phyloP scores from a whole-genome alignment of 768 basidiomycete species.

The Piloderma croceum region DNA sequence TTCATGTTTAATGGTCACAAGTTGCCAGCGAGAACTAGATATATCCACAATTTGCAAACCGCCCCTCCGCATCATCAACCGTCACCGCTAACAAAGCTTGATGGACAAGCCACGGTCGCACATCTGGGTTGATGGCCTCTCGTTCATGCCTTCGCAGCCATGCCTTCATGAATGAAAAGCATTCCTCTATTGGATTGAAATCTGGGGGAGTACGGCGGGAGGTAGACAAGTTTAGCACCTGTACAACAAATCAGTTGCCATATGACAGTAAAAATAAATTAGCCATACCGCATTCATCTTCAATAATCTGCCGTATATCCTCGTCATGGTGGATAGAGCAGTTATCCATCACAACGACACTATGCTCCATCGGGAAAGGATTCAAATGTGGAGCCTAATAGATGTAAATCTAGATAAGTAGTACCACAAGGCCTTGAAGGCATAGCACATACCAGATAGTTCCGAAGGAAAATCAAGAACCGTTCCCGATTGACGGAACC shows the following conservation, averaged over 20 bases:
- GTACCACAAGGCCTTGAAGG: background rate
- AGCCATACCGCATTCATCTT: conserved; percentile 23
- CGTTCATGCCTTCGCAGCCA: conserved; percentile 25
- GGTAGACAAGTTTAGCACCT: conserved; percentile 18
- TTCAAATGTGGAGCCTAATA: conserved; percentile 22
- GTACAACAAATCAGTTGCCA: too few species aligned
- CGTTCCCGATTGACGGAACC: too few species aligned
- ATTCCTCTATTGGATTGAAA: conserved; percentile 33
- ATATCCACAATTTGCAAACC: conserved; percentile 21
- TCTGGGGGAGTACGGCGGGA: conserved; percentile 31
- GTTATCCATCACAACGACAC: conserved; percentile 36
- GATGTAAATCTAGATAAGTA: conserved; percentile 1
- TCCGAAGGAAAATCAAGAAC: conserved; percentile 24
- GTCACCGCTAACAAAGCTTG: conserved; percentile 15
- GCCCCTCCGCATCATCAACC: conserved; percentile 14
- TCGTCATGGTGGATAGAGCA: conserved; percentile 37
- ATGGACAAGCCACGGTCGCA: conserved; percentile 18
- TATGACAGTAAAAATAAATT: too few species aligned
- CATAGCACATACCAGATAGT: conserved; percentile 17
- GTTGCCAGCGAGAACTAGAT: background rate
- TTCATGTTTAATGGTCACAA: background rate
- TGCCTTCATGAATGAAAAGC: conserved; percentile 27
- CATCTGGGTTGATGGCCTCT: conserved; percentile 6
- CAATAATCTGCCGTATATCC: conserved; percentile 28
- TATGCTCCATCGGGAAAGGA: conserved; percentile 30